Conservation (phyloP, 164 flowering plant species). For the Piper betle region DNA sequence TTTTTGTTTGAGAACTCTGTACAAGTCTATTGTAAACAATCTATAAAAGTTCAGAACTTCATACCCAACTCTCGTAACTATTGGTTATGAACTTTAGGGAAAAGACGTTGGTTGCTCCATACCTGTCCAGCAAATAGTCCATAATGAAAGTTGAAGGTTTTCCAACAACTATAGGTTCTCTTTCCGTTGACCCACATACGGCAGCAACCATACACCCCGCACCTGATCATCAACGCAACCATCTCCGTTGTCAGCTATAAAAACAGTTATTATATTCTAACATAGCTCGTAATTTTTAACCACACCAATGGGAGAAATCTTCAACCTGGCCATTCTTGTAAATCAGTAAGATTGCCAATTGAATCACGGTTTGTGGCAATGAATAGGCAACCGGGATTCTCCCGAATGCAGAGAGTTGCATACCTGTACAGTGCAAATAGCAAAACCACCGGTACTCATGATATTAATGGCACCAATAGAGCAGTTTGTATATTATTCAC, state of each 20-base stretch:
- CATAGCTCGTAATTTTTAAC: not conserved
- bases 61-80: no score
- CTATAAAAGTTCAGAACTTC: no score
- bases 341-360: constrained; percentile 65
- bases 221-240: constrained; percentile 29
- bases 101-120: constrained; percentile 4
- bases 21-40: no score
- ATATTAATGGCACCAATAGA: no score
- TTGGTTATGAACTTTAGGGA: not conserved
- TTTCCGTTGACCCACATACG: constrained; percentile 68
- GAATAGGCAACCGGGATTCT: constrained; percentile 88
- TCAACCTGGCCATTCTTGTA: constrained; percentile 95
- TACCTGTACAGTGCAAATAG: constrained; percentile 38
- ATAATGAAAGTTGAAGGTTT: constrained; percentile 90
- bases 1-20: no score
- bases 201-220: constrained; percentile 99
- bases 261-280: no score
- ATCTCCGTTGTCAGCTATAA: no score
- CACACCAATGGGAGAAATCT: not conserved
- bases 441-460: no score
- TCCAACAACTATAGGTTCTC: constrained; percentile 90
- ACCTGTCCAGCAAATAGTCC: constrained; percentile 74
- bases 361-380: constrained; percentile 95
- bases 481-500: no score
- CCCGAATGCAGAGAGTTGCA: constrained; percentile 83